phyloP scores from a whole-genome alignment of 2,329 filamentous ascomycete genomes.

The Apiospora marii region DNA sequence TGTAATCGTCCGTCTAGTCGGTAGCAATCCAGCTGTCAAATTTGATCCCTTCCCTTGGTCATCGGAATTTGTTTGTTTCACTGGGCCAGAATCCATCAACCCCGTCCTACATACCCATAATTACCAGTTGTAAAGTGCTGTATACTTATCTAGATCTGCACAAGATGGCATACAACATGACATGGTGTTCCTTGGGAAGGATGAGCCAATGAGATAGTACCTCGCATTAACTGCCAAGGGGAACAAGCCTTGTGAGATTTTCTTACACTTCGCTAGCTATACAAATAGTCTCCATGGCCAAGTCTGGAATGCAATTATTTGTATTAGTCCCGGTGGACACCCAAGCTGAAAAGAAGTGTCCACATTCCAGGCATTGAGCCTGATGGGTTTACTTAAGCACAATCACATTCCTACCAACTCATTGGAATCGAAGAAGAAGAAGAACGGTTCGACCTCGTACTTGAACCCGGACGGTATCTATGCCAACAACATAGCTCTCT shows the following conservation, averaged over 20 bases:
- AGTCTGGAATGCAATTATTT: slow-evolving; percentile 9
- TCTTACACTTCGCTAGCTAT: not conserved
- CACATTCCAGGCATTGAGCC: not conserved
- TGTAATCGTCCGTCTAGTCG: not conserved
- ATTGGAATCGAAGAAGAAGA: not conserved
- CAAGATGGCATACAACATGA: no score
- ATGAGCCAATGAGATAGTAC: no score
- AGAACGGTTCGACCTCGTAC: not conserved
- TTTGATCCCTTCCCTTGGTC: no score
- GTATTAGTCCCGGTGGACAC: not conserved
- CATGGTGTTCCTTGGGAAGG: no score
- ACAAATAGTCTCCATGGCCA: not conserved
- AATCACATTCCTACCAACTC: not conserved
- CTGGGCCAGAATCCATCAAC: not conserved
- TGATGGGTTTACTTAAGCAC: not conserved
- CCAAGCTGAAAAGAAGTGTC: not conserved
- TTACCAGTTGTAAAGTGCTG: no score
- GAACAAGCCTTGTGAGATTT: not conserved
- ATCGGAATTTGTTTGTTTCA: not conserved
- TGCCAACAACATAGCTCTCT: not conserved
- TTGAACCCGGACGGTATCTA: not conserved
- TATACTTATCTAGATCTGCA: no score
- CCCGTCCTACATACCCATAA: not conserved
- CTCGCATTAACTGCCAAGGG: no score
- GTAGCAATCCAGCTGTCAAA: not conserved